phyloP scores from a whole-genome alignment of 2,329 filamentous ascomycete species.

The Cadophora luteo-olivacea region DNA sequence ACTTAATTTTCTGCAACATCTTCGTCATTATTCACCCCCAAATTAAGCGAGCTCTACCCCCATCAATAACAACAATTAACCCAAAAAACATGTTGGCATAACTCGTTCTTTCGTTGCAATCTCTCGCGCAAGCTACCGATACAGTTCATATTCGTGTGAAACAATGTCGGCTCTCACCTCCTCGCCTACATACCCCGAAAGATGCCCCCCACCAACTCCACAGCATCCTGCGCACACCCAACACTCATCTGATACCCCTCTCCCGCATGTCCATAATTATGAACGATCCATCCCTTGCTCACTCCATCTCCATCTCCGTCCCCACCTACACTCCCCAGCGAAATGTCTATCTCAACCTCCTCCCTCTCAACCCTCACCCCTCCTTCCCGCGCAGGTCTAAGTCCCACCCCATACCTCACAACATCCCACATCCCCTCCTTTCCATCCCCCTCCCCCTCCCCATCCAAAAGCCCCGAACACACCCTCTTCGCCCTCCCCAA shows the following conservation, averaged over 20 bases:
- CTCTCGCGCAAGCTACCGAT: too few species aligned
- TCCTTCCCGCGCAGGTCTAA: constrained; percentile 65
- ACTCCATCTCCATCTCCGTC: neutral
- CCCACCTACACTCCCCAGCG: neutral
- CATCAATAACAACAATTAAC: too few species aligned
- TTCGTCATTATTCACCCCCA: too few species aligned
- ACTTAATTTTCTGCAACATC: too few species aligned
- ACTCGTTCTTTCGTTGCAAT: too few species aligned
- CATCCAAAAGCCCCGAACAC: constrained; percentile 58
- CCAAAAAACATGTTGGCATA: too few species aligned
- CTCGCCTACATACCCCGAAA: neutral
- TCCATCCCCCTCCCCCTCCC: neutral
- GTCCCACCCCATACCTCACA: constrained; percentile 70
- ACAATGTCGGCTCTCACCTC: neutral
- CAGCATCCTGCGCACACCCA: neutral
- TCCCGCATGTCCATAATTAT: neutral
- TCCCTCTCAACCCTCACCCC: constrained; percentile 52
- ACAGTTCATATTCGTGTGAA: too few species aligned
- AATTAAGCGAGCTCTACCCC: too few species aligned
- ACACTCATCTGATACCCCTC: neutral
- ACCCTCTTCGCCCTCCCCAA: neutral
- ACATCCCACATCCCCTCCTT: constrained; percentile 55
- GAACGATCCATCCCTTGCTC: neutral
- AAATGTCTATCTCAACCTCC: neutral
- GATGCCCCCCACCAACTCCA: neutral